Percentiles rank a stretch among this genome's conserved stretches.
phyloP scores from a whole-genome alignment of 257 asterid species.

The Lycium barbarum region DNA sequence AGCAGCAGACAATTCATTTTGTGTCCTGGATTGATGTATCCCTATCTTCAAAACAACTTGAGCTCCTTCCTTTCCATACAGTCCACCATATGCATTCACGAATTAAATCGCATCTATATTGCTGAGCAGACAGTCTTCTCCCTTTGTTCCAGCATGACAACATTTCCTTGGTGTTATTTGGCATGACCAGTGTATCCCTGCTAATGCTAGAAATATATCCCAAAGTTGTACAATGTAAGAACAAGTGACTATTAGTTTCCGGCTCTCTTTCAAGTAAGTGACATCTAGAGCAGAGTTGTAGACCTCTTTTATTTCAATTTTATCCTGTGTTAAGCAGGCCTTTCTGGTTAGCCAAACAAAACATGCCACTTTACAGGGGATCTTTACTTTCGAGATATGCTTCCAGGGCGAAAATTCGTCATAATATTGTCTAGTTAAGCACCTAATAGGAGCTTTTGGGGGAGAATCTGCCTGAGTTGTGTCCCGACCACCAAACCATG shows the following conservation, averaged over 20 bases:
- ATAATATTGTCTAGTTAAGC: not conserved
- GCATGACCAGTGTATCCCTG: conserved; percentile 7
- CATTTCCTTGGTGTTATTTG: not conserved
- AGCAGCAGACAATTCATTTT: not conserved
- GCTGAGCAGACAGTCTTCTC: not conserved
- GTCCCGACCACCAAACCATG: not conserved
- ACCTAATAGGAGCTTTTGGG: not conserved
- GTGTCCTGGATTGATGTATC: conserved; percentile 9
- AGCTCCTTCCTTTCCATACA: not conserved
- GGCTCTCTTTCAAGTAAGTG: not conserved
- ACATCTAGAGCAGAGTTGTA: conserved; percentile 18
- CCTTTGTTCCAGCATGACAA: not conserved
- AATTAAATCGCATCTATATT: conserved; percentile 3
- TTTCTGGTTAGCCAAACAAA: not conserved
- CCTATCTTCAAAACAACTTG: conserved; percentile 17
- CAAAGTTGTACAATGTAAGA: not conserved
- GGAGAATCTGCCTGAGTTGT: not conserved
- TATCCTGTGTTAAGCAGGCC: not conserved
- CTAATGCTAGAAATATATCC: conserved; percentile 5
- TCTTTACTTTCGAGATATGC: not conserved
- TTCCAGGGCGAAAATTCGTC: not conserved
- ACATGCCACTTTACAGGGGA: too few relatives aligned
- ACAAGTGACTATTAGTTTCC: not conserved
- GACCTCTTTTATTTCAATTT: not conserved
- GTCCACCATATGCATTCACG: not conserved